Base-by-base conservation (phyloP, 1,284 basidiomycete species). In the Boletus putidus region DNA sequence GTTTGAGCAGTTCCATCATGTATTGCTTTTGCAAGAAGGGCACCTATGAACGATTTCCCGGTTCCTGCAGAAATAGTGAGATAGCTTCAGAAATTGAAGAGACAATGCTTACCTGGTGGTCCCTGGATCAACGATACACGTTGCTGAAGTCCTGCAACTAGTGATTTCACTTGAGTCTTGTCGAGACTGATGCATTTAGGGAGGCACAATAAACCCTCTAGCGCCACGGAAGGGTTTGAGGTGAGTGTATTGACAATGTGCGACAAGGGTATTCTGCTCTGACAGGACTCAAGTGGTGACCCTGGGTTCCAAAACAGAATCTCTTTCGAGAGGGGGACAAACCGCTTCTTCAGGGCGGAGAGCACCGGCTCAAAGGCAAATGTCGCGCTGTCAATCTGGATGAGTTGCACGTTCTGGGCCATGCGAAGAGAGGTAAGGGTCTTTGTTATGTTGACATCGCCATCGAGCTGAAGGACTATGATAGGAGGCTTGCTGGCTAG, bases 11-110 rank as follows among this genome's bases (percentile, higher is more conserved):
- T 79, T 36, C 68, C 65, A 16, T 84, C 77, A 39, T 86, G 78
- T 9, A 87, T 67, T 3, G 75, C 68, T 60, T 87, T 87, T 0
- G 83, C 83, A 0, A 86, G 70, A 1, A 88, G 68, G 1, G 82
- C 79, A 1, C 87, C 86, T 43, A 88, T 83, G 62, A 87, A 87
- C 0, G 85, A 87, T 62, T 88, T 88, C 0, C 86, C 86, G 0
- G 87, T 88, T 0, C 86, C 86, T 88, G 31, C 1, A 6, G 3
- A 6, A 49, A 37, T 3, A 12, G 11, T 65, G 18, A 59, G 42
- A 51, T 21, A 2, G 8, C 3, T 23, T 36, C 3, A 1, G 6
- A 3, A 4, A 18, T 6, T 35, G 42, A 21, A 20, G 15, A 18
- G 25, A 21, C 16, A 2, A 16, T 42, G 61, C 75, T 49, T 65